A percentile compares a stretch with the other conserved stretches of the same genome.
These are phyloP conservation scores for Aurifilum marmelostoma DNA, from an alignment of 2,329 filamentous ascomycete species.

Conservation along the genomic window DNA sequence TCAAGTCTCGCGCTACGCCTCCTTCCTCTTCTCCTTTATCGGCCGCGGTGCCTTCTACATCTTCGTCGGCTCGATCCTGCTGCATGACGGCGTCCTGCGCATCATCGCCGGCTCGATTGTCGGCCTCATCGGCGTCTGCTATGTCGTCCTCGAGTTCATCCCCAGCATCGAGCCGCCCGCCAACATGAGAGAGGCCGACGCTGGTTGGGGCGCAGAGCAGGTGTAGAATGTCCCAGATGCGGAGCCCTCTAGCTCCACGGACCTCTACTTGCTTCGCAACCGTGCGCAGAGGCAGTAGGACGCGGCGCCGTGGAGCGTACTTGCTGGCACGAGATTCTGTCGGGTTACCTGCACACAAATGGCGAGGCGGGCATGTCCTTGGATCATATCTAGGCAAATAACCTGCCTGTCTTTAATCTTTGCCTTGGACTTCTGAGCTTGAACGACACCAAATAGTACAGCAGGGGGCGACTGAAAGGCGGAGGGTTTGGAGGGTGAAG, in stretches of 20 bases:
- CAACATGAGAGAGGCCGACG: conserved; percentile 80
- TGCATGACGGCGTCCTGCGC: conserved; percentile 68
- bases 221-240: conserved; percentile 54
- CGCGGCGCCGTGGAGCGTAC: not conserved
- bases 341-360: not conserved
- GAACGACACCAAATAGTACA: not conserved
- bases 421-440: not conserved
- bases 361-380: not conserved
- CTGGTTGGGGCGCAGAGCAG: conserved; percentile 77
- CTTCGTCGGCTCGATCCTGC: conserved; percentile 86
- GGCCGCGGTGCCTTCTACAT: conserved; percentile 97
- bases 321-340: not conserved
- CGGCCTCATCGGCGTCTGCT: conserved; percentile 76
- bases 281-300: not conserved
- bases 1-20: conserved; percentile 89
- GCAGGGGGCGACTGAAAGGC: not conserved
- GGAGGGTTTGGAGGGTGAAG: not conserved
- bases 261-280: not conserved
- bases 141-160: conserved; percentile 75
- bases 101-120: conserved; percentile 79
- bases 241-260: not conserved
- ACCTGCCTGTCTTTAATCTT: no score
- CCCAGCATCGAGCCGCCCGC: conserved; percentile 78
- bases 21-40: conserved; percentile 97
- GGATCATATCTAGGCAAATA: no score